A percentile compares a stretch with the other conserved stretches of the same genome.
phyloP scores from a whole-genome alignment of 2,329 filamentous ascomycete species.

The Plenodomus biglobosus region DNA sequence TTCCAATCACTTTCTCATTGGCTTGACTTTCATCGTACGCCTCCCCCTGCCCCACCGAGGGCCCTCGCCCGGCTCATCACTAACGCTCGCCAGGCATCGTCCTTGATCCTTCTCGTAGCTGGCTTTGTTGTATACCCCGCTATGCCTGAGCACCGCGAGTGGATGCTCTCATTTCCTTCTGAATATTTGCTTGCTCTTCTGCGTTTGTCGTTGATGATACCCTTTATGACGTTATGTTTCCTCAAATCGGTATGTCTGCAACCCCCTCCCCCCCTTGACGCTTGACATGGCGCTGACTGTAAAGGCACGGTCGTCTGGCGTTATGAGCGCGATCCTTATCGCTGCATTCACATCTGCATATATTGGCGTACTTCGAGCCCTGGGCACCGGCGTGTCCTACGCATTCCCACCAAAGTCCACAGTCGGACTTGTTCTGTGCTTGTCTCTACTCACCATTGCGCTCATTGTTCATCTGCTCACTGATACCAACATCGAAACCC shows the following conservation, averaged over 20 bases:
- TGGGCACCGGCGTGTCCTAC: conserved; percentile 37
- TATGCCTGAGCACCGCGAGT: conserved; percentile 40
- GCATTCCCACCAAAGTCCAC: conserved; percentile 41
- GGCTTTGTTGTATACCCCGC: conserved; percentile 33
- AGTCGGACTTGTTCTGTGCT: conserved; percentile 30
- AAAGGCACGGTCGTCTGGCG: conserved; percentile 36
- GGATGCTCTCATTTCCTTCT: conserved; percentile 36
- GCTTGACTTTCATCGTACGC: conserved; percentile 35
- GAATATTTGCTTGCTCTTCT: conserved; percentile 39
- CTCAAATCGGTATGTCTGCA: conserved; percentile 33
- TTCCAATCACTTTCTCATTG: conserved; percentile 30
- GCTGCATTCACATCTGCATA: conserved; percentile 40
- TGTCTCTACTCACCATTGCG: conserved; percentile 35
- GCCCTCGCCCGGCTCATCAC: not conserved
- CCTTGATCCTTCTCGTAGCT: conserved; percentile 31
- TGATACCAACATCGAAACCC: conserved; percentile 33
- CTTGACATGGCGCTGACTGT: conserved; percentile 11
- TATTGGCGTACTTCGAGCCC: conserved; percentile 35
- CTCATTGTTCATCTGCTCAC: conserved; percentile 35
- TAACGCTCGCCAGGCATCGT: conserved; percentile 32
- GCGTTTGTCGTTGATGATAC: conserved; percentile 43
- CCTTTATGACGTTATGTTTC: conserved; percentile 42
- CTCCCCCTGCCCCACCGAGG: too few relatives aligned
- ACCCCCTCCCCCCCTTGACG: too few relatives aligned
- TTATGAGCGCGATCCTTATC: conserved; percentile 39